Base-by-base conservation (phyloP, 257 asterid genomes). In the Solanum sparsipilum region DNA sequence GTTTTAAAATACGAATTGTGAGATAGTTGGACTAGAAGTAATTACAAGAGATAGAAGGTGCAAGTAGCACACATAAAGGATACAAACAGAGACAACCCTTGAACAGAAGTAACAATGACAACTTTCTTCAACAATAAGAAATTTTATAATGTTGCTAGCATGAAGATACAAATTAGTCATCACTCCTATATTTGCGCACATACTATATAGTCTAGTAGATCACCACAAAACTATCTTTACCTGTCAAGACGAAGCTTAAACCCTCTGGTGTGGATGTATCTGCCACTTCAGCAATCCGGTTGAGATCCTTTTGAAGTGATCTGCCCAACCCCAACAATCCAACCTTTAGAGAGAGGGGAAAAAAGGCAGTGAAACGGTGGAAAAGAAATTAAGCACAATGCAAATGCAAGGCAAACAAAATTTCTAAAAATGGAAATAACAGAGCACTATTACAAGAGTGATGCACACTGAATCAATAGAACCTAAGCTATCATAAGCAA, bases 191-290 rank as follows among this genome's bases (percentile, higher is more conserved):
- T 48, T 29, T 31, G 70, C 20, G 3, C 86, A 82, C 71, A 31
- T 18, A 20, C 70, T 82, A 46, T 82, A 46, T 16, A 18, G 86
- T 82, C 36, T 82, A 82, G 11, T 9, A 44, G 38, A 82, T 48
- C 86, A 29, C 44, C 70, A 31, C 20, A 82, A 82, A 82, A 82
- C 70, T 27, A 82, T 20, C 52, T 39, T 89, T 92, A 97, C 99
- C 99, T n/a, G 99, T 94, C 93, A 96, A 93, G 60, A 97, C 98
- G 63, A 92, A 96, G 95, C 95, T 95, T 86, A 97, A 93, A 86
- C 99, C 99, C 91, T 95, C 93, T 0, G 98, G 83, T 67, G 93
- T 95, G 90, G 99, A 97, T 88, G 99, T 97, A 91, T 96, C 98
- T 35, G 99, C 98, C 89, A 90, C 92, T 91, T 95, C 95, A 18